Evolutionary conservation across 441 rosid species (phyloP).

Genomic region (Erysimum cheiri): DNA sequence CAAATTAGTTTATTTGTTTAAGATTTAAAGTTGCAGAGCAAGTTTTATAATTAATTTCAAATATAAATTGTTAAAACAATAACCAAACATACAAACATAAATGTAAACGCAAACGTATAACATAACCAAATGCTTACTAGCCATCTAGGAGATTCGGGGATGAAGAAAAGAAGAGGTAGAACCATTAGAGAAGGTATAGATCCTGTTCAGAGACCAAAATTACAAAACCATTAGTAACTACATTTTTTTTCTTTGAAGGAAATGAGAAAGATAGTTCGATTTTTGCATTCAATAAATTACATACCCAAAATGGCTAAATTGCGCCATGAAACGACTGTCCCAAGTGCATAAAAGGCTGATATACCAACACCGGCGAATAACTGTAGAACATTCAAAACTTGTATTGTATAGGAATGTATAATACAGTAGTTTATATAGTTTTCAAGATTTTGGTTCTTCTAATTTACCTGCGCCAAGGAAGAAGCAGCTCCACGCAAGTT

Average conservation of each 20-base stretch:
- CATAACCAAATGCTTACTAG: slow-evolving; percentile 43
- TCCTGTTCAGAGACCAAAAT: slow-evolving; percentile 40
- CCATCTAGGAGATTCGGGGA: slow-evolving; percentile 62
- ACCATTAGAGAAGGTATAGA: slow-evolving; percentile 41
- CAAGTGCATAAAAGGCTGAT: slow-evolving; percentile 46
- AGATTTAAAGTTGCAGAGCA: neutral
- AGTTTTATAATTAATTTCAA: neutral
- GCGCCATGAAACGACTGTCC: slow-evolving; percentile 56
- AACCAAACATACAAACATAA: neutral
- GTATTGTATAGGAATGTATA: neutral
- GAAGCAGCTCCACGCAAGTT: slow-evolving; percentile 43
- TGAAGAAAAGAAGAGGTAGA: slow-evolving; percentile 48
- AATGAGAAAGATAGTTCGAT: neutral
- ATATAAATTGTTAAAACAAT: neutral
- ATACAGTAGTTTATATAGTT: neutral
- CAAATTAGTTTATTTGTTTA: neutral
- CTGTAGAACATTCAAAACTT: slow-evolving; percentile 33
- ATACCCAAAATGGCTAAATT: slow-evolving; percentile 52
- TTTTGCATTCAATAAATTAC: neutral
- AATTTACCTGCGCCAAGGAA: slow-evolving; percentile 35
- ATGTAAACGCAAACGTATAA: neutral
- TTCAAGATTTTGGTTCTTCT: slow-evolving; percentile 8
- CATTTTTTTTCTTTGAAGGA: neutral
- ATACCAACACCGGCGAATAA: slow-evolving; percentile 49
- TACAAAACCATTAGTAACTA: neutral